These are phyloP conservation scores for Amanita exitialis DNA, from an alignment of 768 basidiomycete genomes.

Conservation along the genomic window DNA sequence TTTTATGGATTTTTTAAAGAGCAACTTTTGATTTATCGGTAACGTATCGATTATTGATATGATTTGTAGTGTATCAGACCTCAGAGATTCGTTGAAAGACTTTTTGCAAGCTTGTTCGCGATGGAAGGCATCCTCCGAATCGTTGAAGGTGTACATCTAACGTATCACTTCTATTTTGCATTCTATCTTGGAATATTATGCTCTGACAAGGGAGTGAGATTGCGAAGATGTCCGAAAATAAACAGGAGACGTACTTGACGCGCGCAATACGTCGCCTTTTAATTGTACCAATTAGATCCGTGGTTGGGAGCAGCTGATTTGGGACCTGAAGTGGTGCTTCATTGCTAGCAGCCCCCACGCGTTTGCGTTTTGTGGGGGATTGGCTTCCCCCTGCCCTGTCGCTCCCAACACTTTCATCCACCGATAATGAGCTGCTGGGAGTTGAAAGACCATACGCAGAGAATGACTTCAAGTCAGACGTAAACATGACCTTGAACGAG, in stretches of 20 bases:
- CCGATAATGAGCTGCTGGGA: background rate
- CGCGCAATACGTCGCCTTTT: conserved; percentile 5
- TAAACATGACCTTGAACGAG: conserved; percentile 52
- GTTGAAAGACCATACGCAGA: conserved; percentile 35
- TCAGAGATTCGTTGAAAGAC: too few species aligned
- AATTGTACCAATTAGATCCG: conserved; percentile 1
- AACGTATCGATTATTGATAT: too few species aligned
- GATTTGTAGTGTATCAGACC: too few species aligned
- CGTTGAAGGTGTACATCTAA: background rate
- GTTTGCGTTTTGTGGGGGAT: conserved; percentile 1
- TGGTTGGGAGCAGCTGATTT: background rate
- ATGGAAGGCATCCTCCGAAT: background rate
- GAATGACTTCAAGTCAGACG: conserved; percentile 64
- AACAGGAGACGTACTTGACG: background rate
- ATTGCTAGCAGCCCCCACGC: background rate
- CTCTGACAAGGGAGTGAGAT: background rate
- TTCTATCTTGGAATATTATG: background rate
- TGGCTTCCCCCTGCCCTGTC: too few species aligned
- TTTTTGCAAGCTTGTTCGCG: too few species aligned
- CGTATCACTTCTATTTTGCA: too few species aligned
- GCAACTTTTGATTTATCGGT: too few species aligned
- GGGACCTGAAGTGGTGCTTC: background rate
- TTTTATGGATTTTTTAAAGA: background rate
- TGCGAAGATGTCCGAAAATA: too few species aligned
- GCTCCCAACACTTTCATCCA: too few species aligned